Base-by-base conservation (phyloP, 2,329 filamentous ascomycete species). In the Aureobasidium sp. region DNA sequence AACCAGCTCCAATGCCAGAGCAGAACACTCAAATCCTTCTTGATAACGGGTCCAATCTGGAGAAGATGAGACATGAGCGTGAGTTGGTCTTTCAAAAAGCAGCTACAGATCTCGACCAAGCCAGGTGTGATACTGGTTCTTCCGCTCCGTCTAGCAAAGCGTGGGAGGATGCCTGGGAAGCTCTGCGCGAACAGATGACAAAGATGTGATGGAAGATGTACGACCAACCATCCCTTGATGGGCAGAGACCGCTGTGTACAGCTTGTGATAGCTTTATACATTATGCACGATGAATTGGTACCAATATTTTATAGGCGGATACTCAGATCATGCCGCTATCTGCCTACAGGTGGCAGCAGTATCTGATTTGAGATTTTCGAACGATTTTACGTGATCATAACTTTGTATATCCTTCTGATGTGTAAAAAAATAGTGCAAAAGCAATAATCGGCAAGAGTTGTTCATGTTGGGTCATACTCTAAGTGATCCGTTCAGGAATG, bases 151-250 rank as follows among this genome's bases (percentile, higher is more conserved):
- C 29, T 11, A 48, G 48, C 31, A 59, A 37, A 25, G 37, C 44
- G 22, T 60, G 57, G 44, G 57, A 51, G 25, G 27, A 51, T 39
- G 57, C 57, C 5, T 60, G 45, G 55, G 36, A 42, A 37, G 11
- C 22, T 11, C 14, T 60, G 44, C 45, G 36, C 9, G 22, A 45
- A 9, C 39, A 8, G 0, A 41, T 60, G 57, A 51, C 57, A 42
- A 36, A 39, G 20, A 59, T 47, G 55, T 59, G 42, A 59, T 25
- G 22, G 20, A 15, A 41, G 7, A 20, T 36, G 5, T 3, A 31
- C 14, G 12, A 15, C 3, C 14, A 20, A 15, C 14, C 17, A 17
- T 29, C 17, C 4, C 12, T 7, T 1, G 11, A 15, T 14, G n/a
- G n/a, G 39, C 5, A 9, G 17, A 4, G 5, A 2, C 29, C 29